phyloP scores from a whole-genome alignment of 108 stramenopile species.

The Epithemia pelagica region DNA sequence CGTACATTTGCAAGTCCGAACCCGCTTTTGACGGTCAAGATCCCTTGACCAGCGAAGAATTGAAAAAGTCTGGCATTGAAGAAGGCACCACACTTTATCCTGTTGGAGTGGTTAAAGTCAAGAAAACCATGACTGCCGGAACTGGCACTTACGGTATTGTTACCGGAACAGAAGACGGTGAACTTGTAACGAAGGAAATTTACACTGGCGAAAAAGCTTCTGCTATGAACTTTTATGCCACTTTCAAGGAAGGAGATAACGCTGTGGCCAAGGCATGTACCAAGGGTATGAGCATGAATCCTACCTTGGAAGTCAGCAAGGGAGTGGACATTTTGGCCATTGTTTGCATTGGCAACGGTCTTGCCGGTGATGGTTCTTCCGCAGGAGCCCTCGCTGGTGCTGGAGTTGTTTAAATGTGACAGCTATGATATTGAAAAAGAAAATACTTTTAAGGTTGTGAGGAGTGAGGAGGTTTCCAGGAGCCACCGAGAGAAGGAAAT shows the following conservation, averaged over 20 bases:
- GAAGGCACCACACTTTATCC: neutral
- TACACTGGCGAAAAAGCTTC: constrained; percentile 10
- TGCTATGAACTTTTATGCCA: constrained; percentile 1
- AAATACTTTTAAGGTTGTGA: too few species aligned
- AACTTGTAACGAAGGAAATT: neutral
- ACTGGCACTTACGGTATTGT: constrained; percentile 6
- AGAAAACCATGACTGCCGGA: constrained; percentile 1
- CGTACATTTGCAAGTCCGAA: neutral
- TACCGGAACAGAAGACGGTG: neutral
- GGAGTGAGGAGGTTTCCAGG: too few species aligned
- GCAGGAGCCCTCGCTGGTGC: constrained; percentile 17
- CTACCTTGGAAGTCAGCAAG: neutral
- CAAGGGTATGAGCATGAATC: constrained; percentile 7
- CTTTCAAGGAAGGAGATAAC: constrained; percentile 16
- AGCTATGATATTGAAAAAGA: too few species aligned
- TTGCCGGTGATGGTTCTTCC: constrained; percentile 8
- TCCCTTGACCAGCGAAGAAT: constrained; percentile 6
- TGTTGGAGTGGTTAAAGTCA: neutral
- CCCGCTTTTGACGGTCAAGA: constrained; percentile 14
- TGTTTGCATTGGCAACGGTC: constrained; percentile 5
- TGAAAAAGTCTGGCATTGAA: constrained; percentile 5
- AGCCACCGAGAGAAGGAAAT: too few species aligned
- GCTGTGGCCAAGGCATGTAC: constrained; percentile 9
- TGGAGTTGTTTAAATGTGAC: constrained; percentile 11
- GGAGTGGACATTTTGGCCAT: constrained; percentile 15